Evolutionary conservation across 208 protist species (phyloP).

Genomic region (Lotmaria passim): DNA sequence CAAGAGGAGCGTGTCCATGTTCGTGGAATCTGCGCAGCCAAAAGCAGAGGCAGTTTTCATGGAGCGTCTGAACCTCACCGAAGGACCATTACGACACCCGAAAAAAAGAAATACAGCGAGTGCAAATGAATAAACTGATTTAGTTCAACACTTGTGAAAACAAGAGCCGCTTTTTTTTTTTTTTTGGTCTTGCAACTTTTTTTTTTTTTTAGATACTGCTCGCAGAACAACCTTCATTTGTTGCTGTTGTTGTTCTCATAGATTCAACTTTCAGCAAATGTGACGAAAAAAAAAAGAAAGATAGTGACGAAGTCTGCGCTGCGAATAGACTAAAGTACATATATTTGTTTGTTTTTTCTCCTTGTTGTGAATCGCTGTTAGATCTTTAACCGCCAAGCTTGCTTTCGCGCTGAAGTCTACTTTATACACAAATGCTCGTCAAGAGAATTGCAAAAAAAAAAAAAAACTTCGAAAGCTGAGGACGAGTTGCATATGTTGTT

Average conservation of each 20-base stretch:
- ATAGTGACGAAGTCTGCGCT: background rate
- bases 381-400: too few species aligned
- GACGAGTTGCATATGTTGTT: too few species aligned
- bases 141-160: background rate
- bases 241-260: background rate
- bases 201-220: background rate
- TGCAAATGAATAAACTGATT: slow-evolving; percentile 12
- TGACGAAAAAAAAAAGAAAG: background rate
- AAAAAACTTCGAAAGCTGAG: too few species aligned
- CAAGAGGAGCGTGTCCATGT: slow-evolving; percentile 79
- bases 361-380: too few species aligned
- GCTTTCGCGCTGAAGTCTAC: too few species aligned
- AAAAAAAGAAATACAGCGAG: slow-evolving; percentile 58
- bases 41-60: slow-evolving; percentile 70
- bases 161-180: background rate
- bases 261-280: background rate
- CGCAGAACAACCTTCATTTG: background rate
- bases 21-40: slow-evolving; percentile 53
- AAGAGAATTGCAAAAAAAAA: too few species aligned
- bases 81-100: slow-evolving; percentile 82
- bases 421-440: too few species aligned
- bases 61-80: slow-evolving; percentile 74
- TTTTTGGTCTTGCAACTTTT: background rate
- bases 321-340: background rate
- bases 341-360: background rate